Evolutionary conservation across 345 rosid genomes (phyloP), one percentile per base, ranked within the genome.

Genomic region (Hibiscus tridactylites): DNA sequence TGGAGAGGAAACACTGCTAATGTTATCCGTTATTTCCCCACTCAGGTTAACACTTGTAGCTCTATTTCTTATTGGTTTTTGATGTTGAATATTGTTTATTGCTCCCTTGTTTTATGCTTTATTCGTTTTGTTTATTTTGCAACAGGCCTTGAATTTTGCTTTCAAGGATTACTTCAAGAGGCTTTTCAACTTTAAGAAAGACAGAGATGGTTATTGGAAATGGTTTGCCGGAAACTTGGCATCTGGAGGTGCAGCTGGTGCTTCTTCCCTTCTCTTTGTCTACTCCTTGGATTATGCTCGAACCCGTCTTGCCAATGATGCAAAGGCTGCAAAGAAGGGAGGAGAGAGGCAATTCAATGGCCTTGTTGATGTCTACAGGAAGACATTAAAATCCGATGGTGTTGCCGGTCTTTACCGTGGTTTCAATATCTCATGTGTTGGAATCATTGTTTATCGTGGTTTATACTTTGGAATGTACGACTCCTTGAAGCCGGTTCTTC

Each of bases 1-100:
- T 83, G 86, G 86, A 75, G 86, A 73, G 83, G 83, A 46, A 83
- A 80, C 78, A 78, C 83, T 29, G 81, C 82, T 9, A 57, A 57
- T 26, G 61, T 57, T 10, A 57, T 57, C 3, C 61, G 61, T 57
- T 57, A 57, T 24, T 57, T 57, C 61, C 61, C 61, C 33, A 57
- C 61, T 3, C 33, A 57, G 61, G 61, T 57, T 24, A 10, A 12
- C 16, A 21, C 6, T 24, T 24, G 7, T 57, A 24, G 13, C 33
- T 10, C 7, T 53, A 2, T 54, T 54, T 17, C 8, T 54, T 17
- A 6, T 57, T 24, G 15, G 15, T 4, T 9, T 24, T 57, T 57
- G 13, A 6, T 57, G 33, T 57, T 57, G 61, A 21, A 24, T 57
- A 1, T 3, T 3, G 1, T 57, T 24, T 10, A 57, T 57, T 57